Percentiles rank a stretch among this genome's conserved stretches.
phyloP scores from a whole-genome alignment of 176 grass and related monocot species.

The Zea mays region Zm-B73-REFERENCE-NAM-5.0 NC_050096.1:81017501-81018000 shows the following conservation, averaged over 20 bases:
- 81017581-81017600: neutral
- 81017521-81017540: slow-evolving; percentile 17
- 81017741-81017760: neutral
- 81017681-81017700: neutral
- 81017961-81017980: too few species aligned
- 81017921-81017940: too few species aligned
- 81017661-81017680: neutral
- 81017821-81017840: too few species aligned
- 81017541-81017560: slow-evolving; percentile 3
- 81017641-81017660: neutral
- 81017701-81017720: neutral
- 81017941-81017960: too few species aligned
- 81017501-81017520: neutral
- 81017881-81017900: too few species aligned
- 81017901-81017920: too few species aligned
- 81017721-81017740: neutral
- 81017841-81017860: too few species aligned
- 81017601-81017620: neutral
- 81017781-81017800: slow-evolving; percentile 2
- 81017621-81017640: neutral
- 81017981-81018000: too few species aligned
- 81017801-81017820: too few species aligned
- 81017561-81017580: neutral
- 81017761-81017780: slow-evolving; percentile 21
- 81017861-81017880: too few species aligned